These are phyloP conservation scores for Citrullus amarus DNA, from an alignment of 306 rosid genomes.

Conservation along the genomic window DNA sequence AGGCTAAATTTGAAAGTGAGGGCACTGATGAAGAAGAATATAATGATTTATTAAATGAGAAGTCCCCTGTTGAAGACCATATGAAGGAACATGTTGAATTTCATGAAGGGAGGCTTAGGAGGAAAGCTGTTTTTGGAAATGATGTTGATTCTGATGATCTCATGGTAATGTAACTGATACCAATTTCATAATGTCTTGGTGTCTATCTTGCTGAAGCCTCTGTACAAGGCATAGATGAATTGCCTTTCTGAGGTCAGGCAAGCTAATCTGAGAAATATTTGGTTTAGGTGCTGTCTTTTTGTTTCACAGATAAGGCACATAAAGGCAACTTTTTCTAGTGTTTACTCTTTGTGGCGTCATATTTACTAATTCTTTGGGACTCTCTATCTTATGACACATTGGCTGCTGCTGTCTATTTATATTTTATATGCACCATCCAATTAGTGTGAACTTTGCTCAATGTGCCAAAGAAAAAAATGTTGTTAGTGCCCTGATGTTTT, in stretches of 20 bases:
- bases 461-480: background rate
- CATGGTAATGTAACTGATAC: constrained; percentile 28
- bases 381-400: background rate
- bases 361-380: background rate
- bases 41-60: constrained; percentile 16
- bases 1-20: constrained; percentile 11
- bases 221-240: background rate
- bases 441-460: background rate
- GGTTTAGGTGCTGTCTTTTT: background rate
- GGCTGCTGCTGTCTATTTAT: background rate
- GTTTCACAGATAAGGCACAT: background rate
- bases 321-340: background rate
- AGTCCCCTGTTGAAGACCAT: constrained; percentile 16
- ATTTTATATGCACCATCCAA: background rate
- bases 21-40: constrained; percentile 23
- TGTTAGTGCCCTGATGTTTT: background rate
- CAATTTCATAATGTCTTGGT: background rate
- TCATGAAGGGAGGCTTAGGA: constrained; percentile 64
- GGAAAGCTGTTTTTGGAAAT: constrained; percentile 53
- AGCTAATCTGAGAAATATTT: background rate
- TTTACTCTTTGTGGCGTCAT: background rate
- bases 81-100: constrained; percentile 60
- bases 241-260: background rate
- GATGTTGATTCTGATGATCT: constrained; percentile 34
- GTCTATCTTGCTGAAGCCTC: background rate